Conservation (phyloP, 176 grass and related monocot genomes). For the Phoenix roebelenii region DNA sequence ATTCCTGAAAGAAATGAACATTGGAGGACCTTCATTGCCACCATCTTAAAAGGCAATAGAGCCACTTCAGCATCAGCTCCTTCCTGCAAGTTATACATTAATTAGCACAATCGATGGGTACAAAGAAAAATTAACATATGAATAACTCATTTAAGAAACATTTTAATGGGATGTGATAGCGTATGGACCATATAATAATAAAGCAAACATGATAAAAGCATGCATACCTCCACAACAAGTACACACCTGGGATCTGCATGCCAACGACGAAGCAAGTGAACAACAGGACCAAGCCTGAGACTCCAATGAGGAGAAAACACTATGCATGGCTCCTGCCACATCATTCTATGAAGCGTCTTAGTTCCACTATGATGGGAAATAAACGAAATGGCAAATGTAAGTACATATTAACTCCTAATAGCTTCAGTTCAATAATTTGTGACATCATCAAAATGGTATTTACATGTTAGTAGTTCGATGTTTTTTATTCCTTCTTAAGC, state of each 20-base stretch:
- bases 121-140: constrained; percentile 5
- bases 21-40: constrained; percentile 64
- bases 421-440: too few relatives aligned
- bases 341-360: constrained; percentile 40
- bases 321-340: constrained; percentile 85
- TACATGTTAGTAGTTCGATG: too few relatives aligned
- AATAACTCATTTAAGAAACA: neutral
- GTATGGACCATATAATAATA: too few relatives aligned
- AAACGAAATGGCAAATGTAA: constrained; percentile 5
- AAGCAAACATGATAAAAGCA: neutral
- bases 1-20: constrained; percentile 94
- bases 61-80: constrained; percentile 52
- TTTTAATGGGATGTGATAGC: too few relatives aligned
- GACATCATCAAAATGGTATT: too few relatives aligned
- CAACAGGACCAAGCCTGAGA: constrained; percentile 58
- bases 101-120: constrained; percentile 9
- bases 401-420: too few relatives aligned
- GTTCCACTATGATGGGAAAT: constrained; percentile 15
- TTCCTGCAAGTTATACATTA: constrained; percentile 45
- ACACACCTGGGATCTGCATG: constrained; percentile 55
- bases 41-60: constrained; percentile 59
- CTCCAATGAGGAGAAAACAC: constrained; percentile 70
- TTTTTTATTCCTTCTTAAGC: too few relatives aligned
- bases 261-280: constrained; percentile 79
- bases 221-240: constrained; percentile 62